phyloP scores from a whole-genome alignment of 225 moss, liverwort and hornwort species.

The Pleurozium schreberi region DNA sequence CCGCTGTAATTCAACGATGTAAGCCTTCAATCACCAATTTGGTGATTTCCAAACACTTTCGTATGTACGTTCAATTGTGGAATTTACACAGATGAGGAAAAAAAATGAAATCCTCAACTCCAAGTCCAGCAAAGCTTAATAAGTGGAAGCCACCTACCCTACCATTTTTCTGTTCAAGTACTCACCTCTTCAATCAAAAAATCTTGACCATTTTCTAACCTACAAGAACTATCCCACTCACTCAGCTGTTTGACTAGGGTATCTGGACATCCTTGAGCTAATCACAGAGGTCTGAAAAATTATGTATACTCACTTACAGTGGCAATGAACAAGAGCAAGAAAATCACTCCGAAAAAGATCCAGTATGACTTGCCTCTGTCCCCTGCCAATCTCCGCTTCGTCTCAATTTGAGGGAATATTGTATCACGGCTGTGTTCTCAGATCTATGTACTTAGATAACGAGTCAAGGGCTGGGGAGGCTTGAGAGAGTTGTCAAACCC shows the following conservation, averaged over 20 bases:
- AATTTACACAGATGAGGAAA: conserved; percentile 15
- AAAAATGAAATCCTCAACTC: conserved; percentile 3
- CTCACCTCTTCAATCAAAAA: neutral
- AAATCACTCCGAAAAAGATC: neutral
- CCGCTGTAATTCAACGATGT: neutral
- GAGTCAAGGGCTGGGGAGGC: neutral
- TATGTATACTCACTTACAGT: conserved; percentile 5
- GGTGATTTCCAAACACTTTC: conserved; percentile 12
- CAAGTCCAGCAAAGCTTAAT: neutral
- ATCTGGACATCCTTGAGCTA: neutral
- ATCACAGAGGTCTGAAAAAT: neutral
- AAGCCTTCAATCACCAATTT: conserved; percentile 20
- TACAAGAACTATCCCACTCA: neutral
- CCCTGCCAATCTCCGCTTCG: neutral
- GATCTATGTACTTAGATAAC: neutral
- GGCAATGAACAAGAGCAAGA: neutral
- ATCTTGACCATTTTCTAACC: neutral
- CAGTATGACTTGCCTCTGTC: neutral
- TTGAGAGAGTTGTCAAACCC: neutral
- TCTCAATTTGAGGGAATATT: neutral
- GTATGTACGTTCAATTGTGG: conserved; percentile 23
- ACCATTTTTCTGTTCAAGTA: neutral
- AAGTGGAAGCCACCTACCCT: neutral
- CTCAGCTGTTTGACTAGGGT: neutral
- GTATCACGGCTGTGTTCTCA: neutral